Evolutionary conservation across 2,329 filamentous ascomycete genomes (phyloP).

Genomic region (Penicillium decumbens): DNA sequence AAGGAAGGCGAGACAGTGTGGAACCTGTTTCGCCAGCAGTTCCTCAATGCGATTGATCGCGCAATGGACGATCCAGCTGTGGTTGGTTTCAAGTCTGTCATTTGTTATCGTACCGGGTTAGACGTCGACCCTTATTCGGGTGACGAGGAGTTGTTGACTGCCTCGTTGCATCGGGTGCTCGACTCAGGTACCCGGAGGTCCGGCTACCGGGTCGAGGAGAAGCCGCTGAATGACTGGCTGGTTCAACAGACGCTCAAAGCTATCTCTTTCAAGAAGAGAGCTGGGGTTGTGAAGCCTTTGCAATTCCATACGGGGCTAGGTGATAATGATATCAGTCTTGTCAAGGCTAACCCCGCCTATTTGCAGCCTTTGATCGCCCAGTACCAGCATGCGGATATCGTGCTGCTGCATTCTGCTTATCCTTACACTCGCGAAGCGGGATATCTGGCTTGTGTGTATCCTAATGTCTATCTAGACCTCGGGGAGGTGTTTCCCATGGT

Average conservation of each 20-base stretch:
- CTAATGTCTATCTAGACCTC: slow-evolving; percentile 76
- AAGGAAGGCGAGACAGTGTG: slow-evolving; percentile 30
- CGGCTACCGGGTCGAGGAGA: slow-evolving; percentile 51
- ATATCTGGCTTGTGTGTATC: slow-evolving; percentile 71
- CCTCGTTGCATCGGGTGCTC: slow-evolving; percentile 28
- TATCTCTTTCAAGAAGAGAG: slow-evolving; percentile 48
- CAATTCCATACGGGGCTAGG: slow-evolving; percentile 82
- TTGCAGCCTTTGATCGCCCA: slow-evolving; percentile 67
- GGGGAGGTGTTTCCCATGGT: slow-evolving; percentile 77
- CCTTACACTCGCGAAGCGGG: slow-evolving; percentile 74
- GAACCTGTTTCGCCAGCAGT: slow-evolving; percentile 26
- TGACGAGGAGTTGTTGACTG: slow-evolving; percentile 33
- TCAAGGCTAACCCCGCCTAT: slow-evolving; percentile 67
- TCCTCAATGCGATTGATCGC: slow-evolving; percentile 46
- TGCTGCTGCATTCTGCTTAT: slow-evolving; percentile 75
- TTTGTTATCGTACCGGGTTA: slow-evolving; percentile 75
- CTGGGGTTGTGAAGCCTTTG: slow-evolving; percentile 60
- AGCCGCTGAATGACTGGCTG: slow-evolving; percentile 64
- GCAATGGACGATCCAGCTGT: slow-evolving; percentile 63
- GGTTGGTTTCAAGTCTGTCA: slow-evolving; percentile 75
- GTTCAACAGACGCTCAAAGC: slow-evolving; percentile 57
- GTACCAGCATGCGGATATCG: slow-evolving; percentile 66
- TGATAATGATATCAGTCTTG: slow-evolving; percentile 69
- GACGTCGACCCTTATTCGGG: slow-evolving; percentile 53
- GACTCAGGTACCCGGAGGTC: slow-evolving; percentile 24